These are phyloP conservation scores for Suaeda aralocaspica DNA, from an alignment of 148 eudicot genomes.

Conservation along the genomic window DNA sequence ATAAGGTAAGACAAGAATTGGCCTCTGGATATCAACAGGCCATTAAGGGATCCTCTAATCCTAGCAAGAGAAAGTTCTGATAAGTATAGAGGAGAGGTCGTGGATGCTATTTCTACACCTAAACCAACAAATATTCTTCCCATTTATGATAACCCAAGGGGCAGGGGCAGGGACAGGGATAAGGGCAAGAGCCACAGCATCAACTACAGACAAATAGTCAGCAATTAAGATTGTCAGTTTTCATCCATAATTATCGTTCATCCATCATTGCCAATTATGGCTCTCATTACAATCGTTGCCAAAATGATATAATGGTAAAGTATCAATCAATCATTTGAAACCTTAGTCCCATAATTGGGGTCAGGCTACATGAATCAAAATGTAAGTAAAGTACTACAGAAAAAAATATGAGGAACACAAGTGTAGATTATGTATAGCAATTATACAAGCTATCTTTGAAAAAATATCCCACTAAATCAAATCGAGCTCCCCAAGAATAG, in stretches of 20 bases:
- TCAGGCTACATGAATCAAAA: no score
- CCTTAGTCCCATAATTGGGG: no score
- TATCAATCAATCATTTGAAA: no score
- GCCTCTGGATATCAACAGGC: slow-evolving; percentile 25
- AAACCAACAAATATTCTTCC: slow-evolving; percentile 19
- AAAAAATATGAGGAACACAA: background rate
- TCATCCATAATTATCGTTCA: slow-evolving; percentile 17
- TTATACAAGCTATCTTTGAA: no score
- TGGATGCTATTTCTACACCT: slow-evolving; percentile 28
- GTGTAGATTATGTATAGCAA: background rate
- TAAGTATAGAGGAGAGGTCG: slow-evolving; percentile 21
- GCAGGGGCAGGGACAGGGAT: slow-evolving; percentile 14
- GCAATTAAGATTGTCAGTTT: slow-evolving; percentile 18
- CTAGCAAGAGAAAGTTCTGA: slow-evolving; percentile 26
- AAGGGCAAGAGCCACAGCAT: slow-evolving; percentile 12
- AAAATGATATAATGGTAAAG: background rate
- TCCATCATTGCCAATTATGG: slow-evolving; percentile 15
- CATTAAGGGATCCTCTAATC: slow-evolving; percentile 26
- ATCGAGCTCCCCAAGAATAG: background rate
- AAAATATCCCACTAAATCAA: no score
- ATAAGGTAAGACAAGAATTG: slow-evolving; percentile 29
- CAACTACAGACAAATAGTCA: slow-evolving; percentile 11
- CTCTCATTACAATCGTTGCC: slow-evolving; percentile 14
- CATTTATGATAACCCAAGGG: slow-evolving; percentile 18
- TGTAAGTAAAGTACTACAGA: background rate